Base-by-base conservation (phyloP, 805 yeast species). In the Starmerella gropengiesseri region DNA sequence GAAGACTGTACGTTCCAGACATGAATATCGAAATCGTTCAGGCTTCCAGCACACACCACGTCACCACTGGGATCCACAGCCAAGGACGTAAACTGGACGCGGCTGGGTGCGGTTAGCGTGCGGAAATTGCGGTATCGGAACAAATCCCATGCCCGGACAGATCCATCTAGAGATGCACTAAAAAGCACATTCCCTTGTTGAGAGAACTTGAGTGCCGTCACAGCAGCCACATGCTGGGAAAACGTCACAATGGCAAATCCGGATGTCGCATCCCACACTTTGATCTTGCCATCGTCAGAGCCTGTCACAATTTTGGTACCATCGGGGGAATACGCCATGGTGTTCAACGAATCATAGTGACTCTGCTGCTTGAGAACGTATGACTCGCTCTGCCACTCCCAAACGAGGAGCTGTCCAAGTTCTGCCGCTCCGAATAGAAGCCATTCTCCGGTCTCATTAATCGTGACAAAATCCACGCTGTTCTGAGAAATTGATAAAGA, bases 41-140 rank as follows among this genome's bases (percentile, higher is more conserved):
- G 68, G 3, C 95, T 82, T 2, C 95, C 95, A 3, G 96, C 98
- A 56, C 91, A 86, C 2, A 91, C 91, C 40, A 91, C 78, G 62
- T 91, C 98, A 25, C 97, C 98, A 56, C 94, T 81, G 22, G 97
- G 95, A 61, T 91, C 98, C 32, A 86, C 94, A 0, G 97, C 97
- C 47, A 91, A 64, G 41, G 85, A 75, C 40, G 77, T 78, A 62
- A 89, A 91, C 58, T 86, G 95, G 21, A 87, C 68, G 54, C 97
- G 71, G 51, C 78, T 79, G 3, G 95, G 77, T 0, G 96, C 91
- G 0, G 97, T 86, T 59, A 89, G 87, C 0, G 95, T 85, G 54
- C 97, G 73, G 68, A 91, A 91, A 58, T 91, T 91, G 60, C 98
- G 75, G 61, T 81, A 91, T 54, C 98, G 71, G 28, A 87, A 72